Conservation (phyloP, 179 eudicot species). For the Silene coronaria region DNA sequence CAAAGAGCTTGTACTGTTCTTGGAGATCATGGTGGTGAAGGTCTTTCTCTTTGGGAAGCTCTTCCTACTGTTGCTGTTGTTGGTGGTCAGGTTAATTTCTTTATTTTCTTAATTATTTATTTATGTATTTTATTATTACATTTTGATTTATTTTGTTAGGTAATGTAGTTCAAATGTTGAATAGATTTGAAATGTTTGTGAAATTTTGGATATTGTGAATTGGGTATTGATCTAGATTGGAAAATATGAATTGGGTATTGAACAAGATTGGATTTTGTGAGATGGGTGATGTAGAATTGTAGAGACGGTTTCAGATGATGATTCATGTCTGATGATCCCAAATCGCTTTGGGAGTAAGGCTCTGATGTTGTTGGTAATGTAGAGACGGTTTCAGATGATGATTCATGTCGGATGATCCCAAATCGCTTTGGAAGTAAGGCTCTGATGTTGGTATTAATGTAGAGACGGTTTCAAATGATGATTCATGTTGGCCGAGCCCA, state of each 20-base stretch:
- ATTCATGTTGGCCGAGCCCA: too few relatives aligned
- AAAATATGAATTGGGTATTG: slow-evolving; percentile 1
- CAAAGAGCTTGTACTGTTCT: slow-evolving; percentile 85
- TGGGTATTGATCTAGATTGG: slow-evolving; percentile 1
- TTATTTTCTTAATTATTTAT: neutral
- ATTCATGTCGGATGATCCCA: too few relatives aligned
- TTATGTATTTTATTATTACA: neutral
- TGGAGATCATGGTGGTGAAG: slow-evolving; percentile 86
- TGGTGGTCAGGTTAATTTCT: slow-evolving; percentile 75
- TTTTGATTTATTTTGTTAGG: neutral
- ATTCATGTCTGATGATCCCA: too few relatives aligned
- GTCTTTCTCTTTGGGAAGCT: slow-evolving; percentile 85
- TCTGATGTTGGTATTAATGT: neutral
- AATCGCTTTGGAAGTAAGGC: too few relatives aligned
- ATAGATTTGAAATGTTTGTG: neutral
- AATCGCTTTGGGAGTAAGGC: too few relatives aligned
- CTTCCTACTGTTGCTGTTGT: slow-evolving; percentile 95
- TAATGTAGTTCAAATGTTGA: neutral
- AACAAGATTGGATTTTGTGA: neutral
- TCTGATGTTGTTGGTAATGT: neutral
- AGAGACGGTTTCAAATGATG: neutral
- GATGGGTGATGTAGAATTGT: too few relatives aligned
- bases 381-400: neutral
- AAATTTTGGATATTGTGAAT: neutral
- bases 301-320: too few relatives aligned